Conservation (phyloP, 2,329 filamentous ascomycete species). For the Alternaria tenuissima region DNA sequence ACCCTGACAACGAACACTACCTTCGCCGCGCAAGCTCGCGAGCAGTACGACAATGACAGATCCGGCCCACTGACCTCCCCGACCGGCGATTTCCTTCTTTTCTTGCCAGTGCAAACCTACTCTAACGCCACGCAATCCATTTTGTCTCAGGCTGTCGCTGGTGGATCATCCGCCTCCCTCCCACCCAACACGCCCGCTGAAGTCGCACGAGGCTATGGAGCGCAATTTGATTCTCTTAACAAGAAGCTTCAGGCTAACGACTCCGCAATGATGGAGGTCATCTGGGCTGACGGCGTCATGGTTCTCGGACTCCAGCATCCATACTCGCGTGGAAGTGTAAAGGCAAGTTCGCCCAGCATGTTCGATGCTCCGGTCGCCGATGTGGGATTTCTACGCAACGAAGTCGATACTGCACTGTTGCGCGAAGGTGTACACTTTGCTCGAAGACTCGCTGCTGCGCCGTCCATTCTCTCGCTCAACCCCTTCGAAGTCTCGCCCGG, state of each 20-base stretch:
- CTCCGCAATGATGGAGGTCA: conserved; percentile 30
- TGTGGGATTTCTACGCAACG: conserved; percentile 34
- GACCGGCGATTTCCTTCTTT: conserved; percentile 34
- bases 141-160: conserved; percentile 22
- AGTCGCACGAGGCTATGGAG: conserved; percentile 29
- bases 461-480: conserved; percentile 24
- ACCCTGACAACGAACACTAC: conserved; percentile 25
- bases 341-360: conserved; percentile 26
- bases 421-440: conserved; percentile 34
- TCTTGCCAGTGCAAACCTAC: conserved; percentile 31
- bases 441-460: conserved; percentile 20
- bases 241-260: conserved; percentile 27
- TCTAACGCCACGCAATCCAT: conserved; percentile 26
- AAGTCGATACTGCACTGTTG: conserved; percentile 30
- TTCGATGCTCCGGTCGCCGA: conserved; percentile 38
- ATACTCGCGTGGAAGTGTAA: conserved; percentile 36
- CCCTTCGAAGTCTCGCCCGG: conserved; percentile 34
- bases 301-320: conserved; percentile 34
- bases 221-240: conserved; percentile 26
- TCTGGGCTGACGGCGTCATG: conserved; percentile 29
- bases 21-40: conserved; percentile 29
- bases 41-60: conserved; percentile 22
- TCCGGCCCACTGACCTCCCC: conserved; percentile 26
- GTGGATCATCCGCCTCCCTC: conserved; percentile 26
- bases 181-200: conserved; percentile 22